phyloP scores from a whole-genome alignment of 306 rosid species.

The Carpinus fangiana region DNA sequence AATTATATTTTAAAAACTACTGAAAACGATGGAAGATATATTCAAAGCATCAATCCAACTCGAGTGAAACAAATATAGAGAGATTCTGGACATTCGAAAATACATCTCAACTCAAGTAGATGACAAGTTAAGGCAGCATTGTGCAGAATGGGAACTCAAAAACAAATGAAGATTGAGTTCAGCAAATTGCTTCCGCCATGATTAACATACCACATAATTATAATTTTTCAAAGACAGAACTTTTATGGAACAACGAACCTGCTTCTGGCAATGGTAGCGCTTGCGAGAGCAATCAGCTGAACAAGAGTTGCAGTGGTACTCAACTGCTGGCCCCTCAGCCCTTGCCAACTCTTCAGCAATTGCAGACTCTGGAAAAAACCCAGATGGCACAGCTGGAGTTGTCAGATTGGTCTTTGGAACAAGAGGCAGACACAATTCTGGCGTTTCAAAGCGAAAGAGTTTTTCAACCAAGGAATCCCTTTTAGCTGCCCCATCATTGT shows the following conservation, averaged over 20 bases:
- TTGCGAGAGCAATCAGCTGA: conserved; percentile 95
- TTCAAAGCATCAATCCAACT: background rate
- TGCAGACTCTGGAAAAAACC: conserved; percentile 75
- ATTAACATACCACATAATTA: background rate
- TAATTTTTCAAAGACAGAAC: background rate
- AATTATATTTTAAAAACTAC: background rate
- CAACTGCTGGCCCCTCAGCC: conserved; percentile 82
- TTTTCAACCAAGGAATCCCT: conserved; percentile 64
- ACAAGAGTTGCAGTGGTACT: conserved; percentile 97
- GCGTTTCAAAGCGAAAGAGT: conserved; percentile 74
- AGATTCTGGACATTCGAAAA: too few relatives aligned
- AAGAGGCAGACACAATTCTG: conserved; percentile 44
- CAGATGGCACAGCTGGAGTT: conserved; percentile 56
- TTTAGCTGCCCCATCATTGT: conserved; percentile 42
- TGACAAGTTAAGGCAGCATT: background rate
- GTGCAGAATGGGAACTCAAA: background rate
- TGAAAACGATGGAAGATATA: background rate
- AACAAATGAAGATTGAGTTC: background rate
- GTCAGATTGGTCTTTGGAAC: conserved; percentile 51
- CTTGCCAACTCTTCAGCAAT: conserved; percentile 74
- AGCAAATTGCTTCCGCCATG: background rate
- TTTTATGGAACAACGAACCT: conserved; percentile 45
- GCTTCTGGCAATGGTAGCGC: conserved; percentile 99
- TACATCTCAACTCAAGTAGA: background rate
- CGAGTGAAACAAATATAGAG: too few relatives aligned